Base-by-base conservation (phyloP, 495 filamentous ascomycete genomes). In the Penicillium paxilli region DNA sequence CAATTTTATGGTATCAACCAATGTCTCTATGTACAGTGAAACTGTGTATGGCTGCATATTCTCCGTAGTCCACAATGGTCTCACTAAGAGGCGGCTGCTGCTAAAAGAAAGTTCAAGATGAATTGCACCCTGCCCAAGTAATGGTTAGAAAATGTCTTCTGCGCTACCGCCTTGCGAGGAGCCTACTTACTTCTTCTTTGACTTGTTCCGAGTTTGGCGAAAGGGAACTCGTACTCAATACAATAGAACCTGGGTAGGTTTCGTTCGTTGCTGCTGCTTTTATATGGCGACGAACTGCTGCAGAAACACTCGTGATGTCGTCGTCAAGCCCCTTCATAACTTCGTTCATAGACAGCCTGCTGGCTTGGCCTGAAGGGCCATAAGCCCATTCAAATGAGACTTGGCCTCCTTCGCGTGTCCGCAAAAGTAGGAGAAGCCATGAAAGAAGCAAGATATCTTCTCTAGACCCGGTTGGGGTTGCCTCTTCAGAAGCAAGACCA, bases 341-440 rank as follows among this genome's bases (percentile, higher is more conserved):
- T 51, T 65, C 55, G 17, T 58, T 60, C 23, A 59, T 60, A 20
- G 56, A 60, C 8, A 69, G 17, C n/a, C 41, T 14, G 33, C 47
- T 40, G 28, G 24, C 16, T 12, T 51, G 40, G 44, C 32, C 26
- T 14, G 9, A 22, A 4, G 52, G 54, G 49, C 12, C 40, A 42
- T 72, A 72, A 2, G 65, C 50, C 75, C 75, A 79, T 8, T 76
- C 71, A 51, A 57, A 78, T 12, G 32, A 44, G 17, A 64, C 26
- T n/a, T 70, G 65, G 21, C 55, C 63, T 21, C 73, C 71, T 64
- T 79, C 76, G 7, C 54, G 58, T 2, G 67, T 71, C 5, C 62
- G 62, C 53, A 77, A 41, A 17, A 79, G 69, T 25, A 71, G 63
- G 17, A 77, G 60, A 5, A 76, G 61, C 76, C 76, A 79, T n/a